Base-by-base conservation (phyloP, 306 rosid genomes). In the Macrotyloma uniflorum region DNA sequence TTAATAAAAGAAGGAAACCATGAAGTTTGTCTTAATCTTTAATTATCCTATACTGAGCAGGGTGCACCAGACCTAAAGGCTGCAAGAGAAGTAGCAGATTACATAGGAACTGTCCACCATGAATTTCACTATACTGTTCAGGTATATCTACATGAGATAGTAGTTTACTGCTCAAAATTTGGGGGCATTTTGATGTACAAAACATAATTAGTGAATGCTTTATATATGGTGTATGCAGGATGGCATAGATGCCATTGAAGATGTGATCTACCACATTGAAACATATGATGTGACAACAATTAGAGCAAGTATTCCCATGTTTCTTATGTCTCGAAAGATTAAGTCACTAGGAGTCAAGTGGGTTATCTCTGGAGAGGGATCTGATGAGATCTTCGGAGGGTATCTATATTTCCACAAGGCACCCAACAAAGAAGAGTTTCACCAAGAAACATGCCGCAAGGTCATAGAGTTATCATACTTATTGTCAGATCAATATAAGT, bases 281-380 rank as follows among this genome's bases (percentile, higher is more conserved):
- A 89, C 98, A 12, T 91, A 93, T 53, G 98, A 93, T 78, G 98
- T 93, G 5, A 91, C 98, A 0, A 89, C 98, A 3, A 85, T 93
- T 8, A 85, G 98, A 59, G 93, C 98, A 3, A 89, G 95, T 82
- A 93, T 90, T 7, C 98, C 98, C 20, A 93, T 93, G 98, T 93
- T 91, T 75, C 90, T 93, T 0, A 89, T 93, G 98, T 81, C 98
- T 3, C 85, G 94, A 19, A 93, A 93, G 85, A 91, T 93, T 6
- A 89, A 93, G 78, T 89, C 98, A 0, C 47, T 93, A 1, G 98
- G 98, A 36, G 98, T 93, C 28, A 93, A 93, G 72, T 79, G 81
- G 98, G 97, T 93, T 30, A 72, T 93, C 49, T 93, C 98, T 26
- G 98, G 98, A 26, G 98, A 93, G 87, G 98, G 98, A 1, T 85